phyloP scores from a whole-genome alignment of 192 early-diverging fungal species.

The Mortierella hygrophila region DNA sequence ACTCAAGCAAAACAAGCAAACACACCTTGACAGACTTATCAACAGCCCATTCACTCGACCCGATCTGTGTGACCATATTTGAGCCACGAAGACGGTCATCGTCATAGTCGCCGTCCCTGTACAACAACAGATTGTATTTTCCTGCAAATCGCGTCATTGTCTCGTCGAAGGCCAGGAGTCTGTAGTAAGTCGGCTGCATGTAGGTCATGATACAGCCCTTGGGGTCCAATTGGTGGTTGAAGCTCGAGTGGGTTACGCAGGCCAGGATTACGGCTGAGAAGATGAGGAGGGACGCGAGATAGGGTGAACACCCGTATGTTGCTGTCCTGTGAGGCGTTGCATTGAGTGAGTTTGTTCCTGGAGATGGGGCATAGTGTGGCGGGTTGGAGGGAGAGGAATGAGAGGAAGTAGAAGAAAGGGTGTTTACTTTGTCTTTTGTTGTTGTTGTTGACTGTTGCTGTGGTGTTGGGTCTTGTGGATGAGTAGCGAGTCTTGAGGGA shows the following conservation, averaged over 20 bases:
- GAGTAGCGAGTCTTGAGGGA: not conserved
- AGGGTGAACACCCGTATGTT: conserved; percentile 20
- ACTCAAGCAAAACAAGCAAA: not conserved
- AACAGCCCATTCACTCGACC: conserved; percentile 19
- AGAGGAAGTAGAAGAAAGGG: not conserved
- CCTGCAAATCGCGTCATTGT: conserved; percentile 70
- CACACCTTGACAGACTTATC: conserved; percentile 32
- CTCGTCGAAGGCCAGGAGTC: conserved; percentile 62
- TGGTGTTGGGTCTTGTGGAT: not conserved
- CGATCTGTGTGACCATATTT: conserved; percentile 20
- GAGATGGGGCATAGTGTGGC: not conserved
- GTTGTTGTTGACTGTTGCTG: not conserved
- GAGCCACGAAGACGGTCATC: conserved; percentile 47
- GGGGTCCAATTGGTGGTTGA: conserved; percentile 72
- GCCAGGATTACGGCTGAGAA: conserved; percentile 13
- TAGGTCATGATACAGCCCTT: conserved; percentile 66
- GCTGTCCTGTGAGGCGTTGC: not conserved
- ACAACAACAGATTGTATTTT: conserved; percentile 85
- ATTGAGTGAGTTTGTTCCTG: not conserved
- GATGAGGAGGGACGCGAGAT: not conserved
- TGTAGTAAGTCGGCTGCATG: conserved; percentile 67
- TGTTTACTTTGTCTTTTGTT: not conserved
- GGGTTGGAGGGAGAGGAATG: not conserved
- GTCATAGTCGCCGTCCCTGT: conserved; percentile 74
- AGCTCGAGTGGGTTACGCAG: conserved; percentile 72